These are phyloP conservation scores for Solanum acaule DNA, from an alignment of 257 asterid genomes.

Conservation along the genomic window DNA sequence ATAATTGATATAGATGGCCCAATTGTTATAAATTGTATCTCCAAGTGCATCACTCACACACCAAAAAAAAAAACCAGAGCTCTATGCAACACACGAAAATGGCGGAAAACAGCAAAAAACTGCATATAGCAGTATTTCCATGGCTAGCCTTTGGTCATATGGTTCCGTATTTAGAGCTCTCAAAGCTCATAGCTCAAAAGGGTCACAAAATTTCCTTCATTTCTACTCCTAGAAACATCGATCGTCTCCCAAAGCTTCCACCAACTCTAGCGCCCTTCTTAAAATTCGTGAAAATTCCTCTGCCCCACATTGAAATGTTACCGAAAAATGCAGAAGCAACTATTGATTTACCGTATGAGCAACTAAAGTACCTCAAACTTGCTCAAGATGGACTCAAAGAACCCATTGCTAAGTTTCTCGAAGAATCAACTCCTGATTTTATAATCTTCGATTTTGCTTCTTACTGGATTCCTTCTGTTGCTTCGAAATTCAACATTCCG, in stretches of 20 bases:
- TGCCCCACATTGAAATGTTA: conserved; percentile 13
- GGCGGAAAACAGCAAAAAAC: background rate
- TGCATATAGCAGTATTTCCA: conserved; percentile 48
- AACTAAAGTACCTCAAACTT: conserved; percentile 21
- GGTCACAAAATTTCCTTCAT: conserved; percentile 44
- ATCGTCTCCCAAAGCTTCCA: conserved; percentile 46
- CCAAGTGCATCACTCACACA: too few species aligned
- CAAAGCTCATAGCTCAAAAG: conserved; percentile 36
- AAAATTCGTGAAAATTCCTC: conserved; percentile 20
- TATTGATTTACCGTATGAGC: conserved; percentile 4
- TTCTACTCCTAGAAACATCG: conserved; percentile 47
- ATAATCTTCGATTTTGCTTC: conserved; percentile 13
- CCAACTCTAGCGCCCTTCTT: conserved; percentile 11
- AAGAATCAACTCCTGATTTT: conserved; percentile 17
- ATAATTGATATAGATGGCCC: too few species aligned
- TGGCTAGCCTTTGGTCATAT: conserved; percentile 72
- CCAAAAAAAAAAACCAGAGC: too few species aligned
- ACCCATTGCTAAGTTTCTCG: conserved; percentile 7
- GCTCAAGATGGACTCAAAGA: conserved; percentile 19
- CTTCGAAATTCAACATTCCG: conserved; percentile 3
- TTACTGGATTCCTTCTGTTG: conserved; percentile 14
- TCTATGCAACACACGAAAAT: too few species aligned
- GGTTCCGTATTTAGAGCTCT: conserved; percentile 31
- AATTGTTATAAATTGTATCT: too few species aligned
- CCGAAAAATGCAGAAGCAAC: conserved; percentile 29